Evolutionary conservation across 805 yeast species (phyloP).

Genomic region (Candida golubevii): DNA sequence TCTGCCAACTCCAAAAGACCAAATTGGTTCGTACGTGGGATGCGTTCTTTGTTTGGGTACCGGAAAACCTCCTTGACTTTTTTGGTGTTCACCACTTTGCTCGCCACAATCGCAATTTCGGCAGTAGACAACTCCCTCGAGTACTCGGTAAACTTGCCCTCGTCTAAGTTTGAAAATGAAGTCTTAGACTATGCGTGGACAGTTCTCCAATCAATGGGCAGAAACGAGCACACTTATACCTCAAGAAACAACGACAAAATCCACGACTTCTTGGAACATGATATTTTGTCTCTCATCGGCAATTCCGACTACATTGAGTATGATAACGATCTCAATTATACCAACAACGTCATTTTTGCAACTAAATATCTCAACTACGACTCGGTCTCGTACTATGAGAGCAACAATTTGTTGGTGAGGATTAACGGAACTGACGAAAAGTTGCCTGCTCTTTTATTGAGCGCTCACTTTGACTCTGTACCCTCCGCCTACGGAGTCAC

Average conservation of each 20-base stretch:
- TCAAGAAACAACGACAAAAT: conserved; percentile 74
- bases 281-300: conserved; percentile 29
- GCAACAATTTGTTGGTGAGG: conserved; percentile 74
- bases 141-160: conserved; percentile 41
- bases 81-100: conserved; percentile 46
- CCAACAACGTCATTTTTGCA: conserved; percentile 46
- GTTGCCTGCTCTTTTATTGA: conserved; percentile 64
- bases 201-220: conserved; percentile 66
- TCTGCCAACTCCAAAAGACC: conserved; percentile 6
- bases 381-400: conserved; percentile 70
- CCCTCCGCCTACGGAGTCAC: conserved; percentile 86
- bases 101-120: conserved; percentile 37
- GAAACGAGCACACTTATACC: conserved; percentile 70
- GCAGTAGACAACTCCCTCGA: conserved; percentile 35
- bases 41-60: conserved; percentile 59
- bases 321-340: conserved; percentile 39
- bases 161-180: conserved; percentile 32
- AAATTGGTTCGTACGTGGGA: conserved; percentile 22
- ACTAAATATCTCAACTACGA: conserved; percentile 46
- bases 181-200: conserved; percentile 53
- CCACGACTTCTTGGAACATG: conserved; percentile 55
- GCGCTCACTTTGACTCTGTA: conserved; percentile 88
- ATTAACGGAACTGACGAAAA: conserved; percentile 57
- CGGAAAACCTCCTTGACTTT: conserved; percentile 66
- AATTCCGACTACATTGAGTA: conserved; percentile 33